These are phyloP conservation scores for Xylaria sp. DNA, from an alignment of 2,329 filamentous ascomycete species.

Conservation along the genomic window DNA sequence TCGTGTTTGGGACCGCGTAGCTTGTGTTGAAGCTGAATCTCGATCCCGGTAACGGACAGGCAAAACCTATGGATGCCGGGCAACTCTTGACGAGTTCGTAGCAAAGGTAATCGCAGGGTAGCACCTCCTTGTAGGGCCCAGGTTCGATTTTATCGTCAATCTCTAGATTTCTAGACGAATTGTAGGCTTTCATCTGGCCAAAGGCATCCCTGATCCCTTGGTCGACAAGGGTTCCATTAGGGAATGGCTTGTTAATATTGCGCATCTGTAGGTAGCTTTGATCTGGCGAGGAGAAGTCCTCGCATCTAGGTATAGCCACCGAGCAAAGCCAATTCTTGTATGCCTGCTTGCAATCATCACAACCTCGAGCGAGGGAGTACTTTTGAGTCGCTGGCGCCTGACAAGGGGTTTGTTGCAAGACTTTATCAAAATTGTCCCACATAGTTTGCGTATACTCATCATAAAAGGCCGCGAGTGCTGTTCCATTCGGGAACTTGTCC, in stretches of 20 bases:
- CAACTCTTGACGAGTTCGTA: conserved; percentile 85
- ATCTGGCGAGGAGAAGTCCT: conserved; percentile 70
- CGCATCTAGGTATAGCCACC: conserved; percentile 89
- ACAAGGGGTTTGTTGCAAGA: conserved; percentile 83
- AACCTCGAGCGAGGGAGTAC: conserved; percentile 82
- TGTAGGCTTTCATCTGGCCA: conserved; percentile 49
- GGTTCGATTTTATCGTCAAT: conserved; percentile 77
- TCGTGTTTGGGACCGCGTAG: conserved; percentile 47
- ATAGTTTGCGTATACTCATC: conserved; percentile 73
- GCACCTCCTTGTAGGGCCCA: conserved; percentile 90
- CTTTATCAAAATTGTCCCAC: conserved; percentile 81
- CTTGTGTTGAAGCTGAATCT: conserved; percentile 51
- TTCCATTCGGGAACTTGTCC: conserved; percentile 62
- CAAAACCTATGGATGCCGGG: conserved; percentile 75
- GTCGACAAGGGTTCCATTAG: conserved; percentile 66
- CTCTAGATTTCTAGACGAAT: conserved; percentile 68
- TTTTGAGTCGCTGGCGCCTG: conserved; percentile 73
- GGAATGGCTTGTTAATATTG: conserved; percentile 73
- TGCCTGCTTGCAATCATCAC: conserved; percentile 74
- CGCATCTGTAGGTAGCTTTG: conserved; percentile 65
- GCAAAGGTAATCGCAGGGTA: conserved; percentile 88
- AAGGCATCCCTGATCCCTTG: conserved; percentile 39
- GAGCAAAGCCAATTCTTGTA: conserved; percentile 97
- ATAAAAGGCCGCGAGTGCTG: conserved; percentile 72
- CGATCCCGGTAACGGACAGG: conserved; percentile 64